A percentile compares a stretch with the other conserved stretches of the same genome.
Evolutionary conservation across 306 rosid species (phyloP).

Genomic region (Fragaria vesca): DNA sequence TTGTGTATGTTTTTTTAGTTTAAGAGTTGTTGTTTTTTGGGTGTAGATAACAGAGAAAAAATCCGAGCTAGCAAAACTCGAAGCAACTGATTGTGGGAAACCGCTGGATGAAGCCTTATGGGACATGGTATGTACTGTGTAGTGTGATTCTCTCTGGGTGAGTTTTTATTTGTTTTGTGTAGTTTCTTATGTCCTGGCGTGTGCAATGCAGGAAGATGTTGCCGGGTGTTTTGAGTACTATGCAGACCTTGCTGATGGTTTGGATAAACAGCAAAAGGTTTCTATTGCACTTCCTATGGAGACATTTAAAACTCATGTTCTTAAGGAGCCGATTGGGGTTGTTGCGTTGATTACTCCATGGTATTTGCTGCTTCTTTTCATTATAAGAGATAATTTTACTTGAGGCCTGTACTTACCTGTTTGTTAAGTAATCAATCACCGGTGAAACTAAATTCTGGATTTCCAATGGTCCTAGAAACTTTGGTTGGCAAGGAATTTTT

Average conservation of each 20-base stretch:
- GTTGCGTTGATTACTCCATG: slow-evolving; percentile 93
- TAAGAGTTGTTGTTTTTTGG: not conserved
- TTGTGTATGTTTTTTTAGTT: not conserved
- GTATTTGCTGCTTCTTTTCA: slow-evolving; percentile 35
- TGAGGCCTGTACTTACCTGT: not conserved
- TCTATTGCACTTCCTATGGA: slow-evolving; percentile 89
- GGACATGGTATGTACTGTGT: slow-evolving; percentile 56
- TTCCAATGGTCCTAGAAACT: not conserved
- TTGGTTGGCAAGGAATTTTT: not conserved
- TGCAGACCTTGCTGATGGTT: slow-evolving; percentile 92
- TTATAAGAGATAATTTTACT: not conserved
- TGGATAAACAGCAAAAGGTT: slow-evolving; percentile 77
- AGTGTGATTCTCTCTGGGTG: not conserved
- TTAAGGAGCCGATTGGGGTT: slow-evolving; percentile 87
- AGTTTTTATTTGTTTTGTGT: slow-evolving; percentile 1
- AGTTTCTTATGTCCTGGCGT: slow-evolving; percentile 6
- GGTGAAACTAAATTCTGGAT: not conserved
- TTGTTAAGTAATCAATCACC: not conserved
- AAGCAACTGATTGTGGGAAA: slow-evolving; percentile 79
- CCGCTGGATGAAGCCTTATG: slow-evolving; percentile 93
- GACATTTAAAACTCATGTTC: slow-evolving; percentile 63
- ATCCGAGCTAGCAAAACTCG: slow-evolving; percentile 56
- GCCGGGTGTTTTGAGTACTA: slow-evolving; percentile 95
- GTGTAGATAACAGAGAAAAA: slow-evolving; percentile 70
- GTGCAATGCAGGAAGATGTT: slow-evolving; percentile 78